Conservation (phyloP, 1,139 yeast genomes). For the Spathaspora sp. region DNA sequence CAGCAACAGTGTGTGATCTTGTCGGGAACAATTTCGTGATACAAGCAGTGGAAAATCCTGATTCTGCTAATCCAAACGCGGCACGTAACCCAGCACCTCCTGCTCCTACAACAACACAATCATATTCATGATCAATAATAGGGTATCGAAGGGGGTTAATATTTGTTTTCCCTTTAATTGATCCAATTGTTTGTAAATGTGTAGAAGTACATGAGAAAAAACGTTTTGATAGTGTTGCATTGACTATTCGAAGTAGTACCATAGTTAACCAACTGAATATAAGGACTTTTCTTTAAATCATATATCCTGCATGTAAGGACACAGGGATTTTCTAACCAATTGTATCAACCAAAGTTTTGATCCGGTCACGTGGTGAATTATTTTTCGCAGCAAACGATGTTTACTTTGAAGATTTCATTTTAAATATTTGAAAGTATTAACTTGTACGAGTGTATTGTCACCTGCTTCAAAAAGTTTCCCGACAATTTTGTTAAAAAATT, state of each 20-base stretch:
- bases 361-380: not conserved
- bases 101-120: slow-evolving; percentile 96
- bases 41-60: slow-evolving; percentile 97
- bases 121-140: slow-evolving; percentile 94
- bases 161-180: slow-evolving; percentile 49
- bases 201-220: slow-evolving; percentile 21
- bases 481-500: not conserved
- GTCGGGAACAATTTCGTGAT: slow-evolving; percentile 96
- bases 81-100: slow-evolving; percentile 99
- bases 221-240: slow-evolving; percentile 9
- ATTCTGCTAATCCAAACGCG: slow-evolving; percentile 94
- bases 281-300: not conserved
- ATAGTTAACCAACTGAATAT: not conserved
- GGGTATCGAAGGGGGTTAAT: slow-evolving; percentile 73
- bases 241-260: not conserved
- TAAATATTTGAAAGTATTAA: no score
- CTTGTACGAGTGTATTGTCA: no score
- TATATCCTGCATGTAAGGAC: slow-evolving; percentile 1
- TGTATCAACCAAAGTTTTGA: not conserved
- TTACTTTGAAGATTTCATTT: no score
- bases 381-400: no score
- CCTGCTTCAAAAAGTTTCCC: no score
- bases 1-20: slow-evolving; percentile 98
- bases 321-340: not conserved
- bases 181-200: slow-evolving; percentile 37